Evolutionary conservation across 768 basidiomycete genomes (phyloP).

Genomic region (Phaffia australis): DNA sequence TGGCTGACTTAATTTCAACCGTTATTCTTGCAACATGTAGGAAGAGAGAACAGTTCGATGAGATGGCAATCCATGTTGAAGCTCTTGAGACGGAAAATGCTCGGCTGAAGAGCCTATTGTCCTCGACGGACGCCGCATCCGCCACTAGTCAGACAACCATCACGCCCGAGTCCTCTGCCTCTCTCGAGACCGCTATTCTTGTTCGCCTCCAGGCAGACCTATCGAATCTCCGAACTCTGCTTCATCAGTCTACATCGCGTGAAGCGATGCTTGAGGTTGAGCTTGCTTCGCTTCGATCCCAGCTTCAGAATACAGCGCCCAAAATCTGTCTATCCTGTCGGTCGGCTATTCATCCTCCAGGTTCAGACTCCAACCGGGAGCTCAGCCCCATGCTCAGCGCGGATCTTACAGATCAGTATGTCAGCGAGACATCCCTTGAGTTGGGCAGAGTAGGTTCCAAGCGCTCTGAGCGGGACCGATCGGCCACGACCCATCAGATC

Average conservation of each 20-base stretch:
- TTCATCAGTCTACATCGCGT: constrained; percentile 18
- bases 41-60: constrained; percentile 84
- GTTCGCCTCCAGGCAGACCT: constrained; percentile 18
- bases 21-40: background rate
- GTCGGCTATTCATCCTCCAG: background rate
- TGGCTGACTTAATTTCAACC: background rate
- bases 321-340: background rate
- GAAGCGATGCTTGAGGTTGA: constrained; percentile 24
- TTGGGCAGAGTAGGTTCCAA: background rate
- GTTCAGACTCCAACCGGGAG: background rate
- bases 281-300: constrained; percentile 14
- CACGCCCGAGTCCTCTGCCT: background rate
- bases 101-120: constrained; percentile 2
- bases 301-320: background rate
- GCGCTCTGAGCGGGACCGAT: constrained; percentile 10
- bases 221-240: constrained; percentile 6
- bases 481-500: too few species aligned
- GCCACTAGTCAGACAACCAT: background rate
- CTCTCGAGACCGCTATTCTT: too few species aligned
- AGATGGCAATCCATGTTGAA: constrained; percentile 66
- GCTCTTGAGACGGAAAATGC: constrained; percentile 17
- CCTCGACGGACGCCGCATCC: background rate
- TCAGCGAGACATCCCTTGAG: background rate
- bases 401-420: background rate
- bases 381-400: constrained; percentile 16